Base-by-base conservation (phyloP, 805 yeast species). In the Monosporozyma solicola region DNA sequence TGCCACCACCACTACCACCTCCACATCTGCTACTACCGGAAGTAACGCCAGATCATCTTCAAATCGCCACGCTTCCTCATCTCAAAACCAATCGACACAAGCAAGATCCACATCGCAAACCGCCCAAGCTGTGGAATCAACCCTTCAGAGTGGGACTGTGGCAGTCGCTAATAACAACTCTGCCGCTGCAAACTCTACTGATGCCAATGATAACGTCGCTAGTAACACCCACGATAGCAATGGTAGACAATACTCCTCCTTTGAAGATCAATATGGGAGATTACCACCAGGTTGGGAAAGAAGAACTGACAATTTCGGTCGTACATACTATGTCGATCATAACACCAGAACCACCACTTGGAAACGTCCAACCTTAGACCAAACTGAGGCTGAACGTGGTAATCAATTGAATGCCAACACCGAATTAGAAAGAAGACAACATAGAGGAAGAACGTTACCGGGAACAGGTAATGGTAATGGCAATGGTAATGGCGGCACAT, bases 251-350 rank as follows among this genome's bases (percentile, higher is more conserved):
- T 85, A 84, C 62, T 87, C 96, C 5, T 88, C 98, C 1, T 94
- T 94, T 68, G 99, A 94, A 72, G 99, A 94, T 72, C 98, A 92
- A 69, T 82, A 83, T 62, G 99, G 99, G 45, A 79, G 97, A 66
- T 77, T 94, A 60, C 99, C 99, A 3, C 89, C 97, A 6, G 99
- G 99, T 3, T 94, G 99, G 98, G 99, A 94, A 71, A 83, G 99
- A 62, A 81, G 99, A 72, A 91, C 98, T 1, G 99, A 94, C 70
- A 89, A 90, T 69, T 87, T 90, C 64, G 99, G 99, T 31, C 82
- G 99, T 66, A 92, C 98, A 1, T 94, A 94, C 72, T 94, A 92
- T 67, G 99, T 94, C 39, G 99, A 94, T 72, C 99, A 94, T 73
- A 90, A 92, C 70, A 87, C 97, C 22, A 83, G 97, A 72, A 87